Conservation (phyloP, 257 asterid genomes). For the Echium plantagineum region DNA sequence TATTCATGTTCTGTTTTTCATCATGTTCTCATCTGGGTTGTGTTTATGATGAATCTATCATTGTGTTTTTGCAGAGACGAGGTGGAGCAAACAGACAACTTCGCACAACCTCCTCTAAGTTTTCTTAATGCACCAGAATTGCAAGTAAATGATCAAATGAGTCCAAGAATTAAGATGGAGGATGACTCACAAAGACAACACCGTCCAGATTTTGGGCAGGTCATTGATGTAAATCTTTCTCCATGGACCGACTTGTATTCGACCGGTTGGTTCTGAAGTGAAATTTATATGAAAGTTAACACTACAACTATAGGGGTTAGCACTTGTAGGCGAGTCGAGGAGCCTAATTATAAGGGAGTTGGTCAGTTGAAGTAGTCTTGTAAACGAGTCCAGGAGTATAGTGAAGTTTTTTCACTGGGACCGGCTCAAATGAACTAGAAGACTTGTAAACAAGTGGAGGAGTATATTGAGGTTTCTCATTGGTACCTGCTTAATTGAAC, state of each 20-base stretch:
- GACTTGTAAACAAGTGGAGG: no score
- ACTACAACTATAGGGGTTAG: no score
- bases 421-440: no score
- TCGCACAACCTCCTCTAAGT: slow-evolving; percentile 31
- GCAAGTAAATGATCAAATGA: slow-evolving; percentile 34
- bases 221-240: slow-evolving; percentile 53
- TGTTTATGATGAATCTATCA: background rate
- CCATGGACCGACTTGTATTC: slow-evolving; percentile 61
- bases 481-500: no score
- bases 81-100: slow-evolving; percentile 32
- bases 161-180: slow-evolving; percentile 40
- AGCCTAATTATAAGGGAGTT: no score
- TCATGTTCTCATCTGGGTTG: background rate
- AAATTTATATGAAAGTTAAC: background rate
- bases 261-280: slow-evolving; percentile 25
- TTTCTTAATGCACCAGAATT: slow-evolving; percentile 30
- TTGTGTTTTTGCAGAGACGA: slow-evolving; percentile 34
- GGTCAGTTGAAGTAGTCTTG: no score
- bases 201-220: slow-evolving; percentile 35
- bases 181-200: slow-evolving; percentile 30
- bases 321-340: background rate
- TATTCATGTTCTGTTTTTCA: background rate
- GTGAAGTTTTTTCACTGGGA: no score
- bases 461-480: no score
- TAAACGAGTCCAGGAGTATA: background rate